A percentile compares a stretch with the other conserved stretches of the same genome.
Evolutionary conservation across 108 stramenopile species (phyloP).

Genomic region (Fistulifera solaris): DNA sequence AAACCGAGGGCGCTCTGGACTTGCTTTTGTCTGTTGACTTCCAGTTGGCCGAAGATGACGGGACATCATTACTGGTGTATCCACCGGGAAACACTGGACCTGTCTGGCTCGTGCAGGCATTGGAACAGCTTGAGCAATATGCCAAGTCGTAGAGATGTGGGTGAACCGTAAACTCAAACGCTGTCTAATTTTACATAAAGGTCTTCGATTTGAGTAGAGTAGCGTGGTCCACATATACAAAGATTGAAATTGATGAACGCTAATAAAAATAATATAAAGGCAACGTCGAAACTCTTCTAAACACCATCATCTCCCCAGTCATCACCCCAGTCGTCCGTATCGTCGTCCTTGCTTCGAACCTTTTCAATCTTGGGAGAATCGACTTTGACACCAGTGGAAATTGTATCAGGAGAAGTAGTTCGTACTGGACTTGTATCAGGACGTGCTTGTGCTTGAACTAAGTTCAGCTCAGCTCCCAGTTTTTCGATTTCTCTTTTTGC

Average conservation of each 20-base stretch:
- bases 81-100: slow-evolving; percentile 37
- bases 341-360: slow-evolving; percentile 16
- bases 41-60: slow-evolving; percentile 48
- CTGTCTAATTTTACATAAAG: background rate
- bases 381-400: slow-evolving; percentile 26
- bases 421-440: background rate
- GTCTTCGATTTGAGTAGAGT: slow-evolving; percentile 1
- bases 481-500: background rate
- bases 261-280: background rate
- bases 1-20: slow-evolving; percentile 60
- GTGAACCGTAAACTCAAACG: too few species aligned
- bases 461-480: background rate
- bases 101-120: slow-evolving; percentile 36
- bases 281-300: background rate
- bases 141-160: slow-evolving; percentile 16
- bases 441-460: background rate
- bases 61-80: slow-evolving; percentile 61
- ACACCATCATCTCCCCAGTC: slow-evolving; percentile 15
- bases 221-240: too few species aligned
- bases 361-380: slow-evolving; percentile 6
- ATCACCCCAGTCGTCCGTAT: slow-evolving; percentile 32
- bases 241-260: background rate
- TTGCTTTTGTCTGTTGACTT: slow-evolving; percentile 64
- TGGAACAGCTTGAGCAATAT: slow-evolving; percentile 46
- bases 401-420: slow-evolving; percentile 14